These are phyloP conservation scores for Hypoxylon intermedium DNA, from an alignment of 495 filamentous ascomycete species.

Conservation along the genomic window DNA sequence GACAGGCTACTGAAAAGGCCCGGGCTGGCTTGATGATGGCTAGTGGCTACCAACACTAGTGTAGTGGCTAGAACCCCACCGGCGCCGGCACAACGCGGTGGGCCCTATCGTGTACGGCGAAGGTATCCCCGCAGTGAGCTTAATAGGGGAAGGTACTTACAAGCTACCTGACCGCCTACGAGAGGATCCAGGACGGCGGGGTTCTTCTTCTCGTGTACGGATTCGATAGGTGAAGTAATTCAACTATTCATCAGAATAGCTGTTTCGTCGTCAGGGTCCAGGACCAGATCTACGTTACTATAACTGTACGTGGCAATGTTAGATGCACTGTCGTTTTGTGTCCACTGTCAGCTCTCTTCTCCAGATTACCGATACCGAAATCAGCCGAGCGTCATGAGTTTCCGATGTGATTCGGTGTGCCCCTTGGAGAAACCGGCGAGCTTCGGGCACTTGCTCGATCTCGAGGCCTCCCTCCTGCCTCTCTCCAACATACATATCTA, in stretches of 20 bases:
- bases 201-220: conserved; percentile 34
- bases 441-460: conserved; percentile 24
- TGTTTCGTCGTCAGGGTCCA: conserved; percentile 25
- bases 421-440: conserved; percentile 34
- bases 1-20: conserved; percentile 34
- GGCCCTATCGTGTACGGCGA: conserved; percentile 2
- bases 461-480: conserved; percentile 20
- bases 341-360: conserved; percentile 24
- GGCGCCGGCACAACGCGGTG: conserved; percentile 20
- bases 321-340: not conserved
- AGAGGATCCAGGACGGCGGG: conserved; percentile 32
- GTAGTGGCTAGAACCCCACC: conserved; percentile 24
- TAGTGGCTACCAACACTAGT: conserved; percentile 28
- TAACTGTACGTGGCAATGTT: conserved; percentile 33
- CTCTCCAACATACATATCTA: no score
- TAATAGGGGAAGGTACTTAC: conserved; percentile 7
- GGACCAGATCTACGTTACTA: conserved; percentile 32
- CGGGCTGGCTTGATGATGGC: conserved; percentile 38
- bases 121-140: not conserved
- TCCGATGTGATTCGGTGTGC: conserved; percentile 39
- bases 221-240: conserved; percentile 41
- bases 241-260: conserved; percentile 7
- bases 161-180: conserved; percentile 1
- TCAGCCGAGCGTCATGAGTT: conserved; percentile 38
- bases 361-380: conserved; percentile 33